These are phyloP conservation scores for Chrysoporthe cubensis DNA, from an alignment of 2,329 filamentous ascomycete genomes.

Conservation along the genomic window DNA sequence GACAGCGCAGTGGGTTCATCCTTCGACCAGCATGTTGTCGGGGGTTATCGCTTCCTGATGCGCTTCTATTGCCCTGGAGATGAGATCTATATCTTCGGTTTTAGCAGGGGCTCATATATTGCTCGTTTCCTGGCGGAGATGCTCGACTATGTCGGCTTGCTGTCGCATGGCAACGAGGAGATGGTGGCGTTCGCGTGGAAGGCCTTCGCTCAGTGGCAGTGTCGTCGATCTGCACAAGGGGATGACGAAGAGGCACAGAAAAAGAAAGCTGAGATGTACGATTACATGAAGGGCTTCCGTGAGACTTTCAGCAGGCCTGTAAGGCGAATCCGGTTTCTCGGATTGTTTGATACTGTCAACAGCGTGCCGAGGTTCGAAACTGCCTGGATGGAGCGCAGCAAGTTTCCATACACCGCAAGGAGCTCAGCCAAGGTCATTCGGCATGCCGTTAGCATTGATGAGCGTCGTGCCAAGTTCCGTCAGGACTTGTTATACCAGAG, in stretches of 20 bases:
- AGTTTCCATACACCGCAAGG: conserved; percentile 70
- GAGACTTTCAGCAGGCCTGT: conserved; percentile 81
- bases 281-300: conserved; percentile 78
- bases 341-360: conserved; percentile 83
- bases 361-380: conserved; percentile 78
- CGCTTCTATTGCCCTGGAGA: conserved; percentile 68
- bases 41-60: conserved; percentile 80
- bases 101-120: conserved; percentile 74
- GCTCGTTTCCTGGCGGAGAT: conserved; percentile 80
- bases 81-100: conserved; percentile 74
- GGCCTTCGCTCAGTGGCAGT: conserved; percentile 75
- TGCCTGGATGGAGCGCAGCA: conserved; percentile 77
- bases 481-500: conserved; percentile 69
- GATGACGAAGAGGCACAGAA: conserved; percentile 47
- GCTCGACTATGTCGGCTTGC: conserved; percentile 79
- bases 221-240: conserved; percentile 51
- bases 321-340: conserved; percentile 73
- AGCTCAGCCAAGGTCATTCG: conserved; percentile 65
- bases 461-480: conserved; percentile 72
- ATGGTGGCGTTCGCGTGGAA: conserved; percentile 86
- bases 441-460: conserved; percentile 73
- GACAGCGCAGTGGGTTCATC: conserved; percentile 80
- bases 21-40: conserved; percentile 82
- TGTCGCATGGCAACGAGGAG: conserved; percentile 83
- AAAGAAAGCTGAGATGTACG: conserved; percentile 66